Evolutionary conservation across 345 rosid genomes (phyloP), one percentile per base, ranked within the genome.

Genomic region (Eucalyptus regnans): DNA sequence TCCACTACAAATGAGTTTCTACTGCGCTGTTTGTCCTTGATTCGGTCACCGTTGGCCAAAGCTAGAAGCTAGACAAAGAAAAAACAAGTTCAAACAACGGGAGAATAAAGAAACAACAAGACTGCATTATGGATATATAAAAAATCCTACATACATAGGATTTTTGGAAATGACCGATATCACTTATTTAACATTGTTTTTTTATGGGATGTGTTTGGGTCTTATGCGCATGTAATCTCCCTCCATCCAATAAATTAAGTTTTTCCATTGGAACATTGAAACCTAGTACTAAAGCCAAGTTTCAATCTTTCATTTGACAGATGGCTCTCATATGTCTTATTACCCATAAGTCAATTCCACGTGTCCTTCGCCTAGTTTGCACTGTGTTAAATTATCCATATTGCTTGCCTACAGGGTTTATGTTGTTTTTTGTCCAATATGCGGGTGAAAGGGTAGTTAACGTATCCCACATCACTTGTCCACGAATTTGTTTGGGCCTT

Each of bases 1-100:
- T 97, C 99, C 86, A 94, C 99, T 90, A 97, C 96, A 89, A 95
- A 97, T 86, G 98, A 97, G 92, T 94, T 97, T 94, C 96, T 96
- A 89, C 94, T 97, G 49, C 95, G 97, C 91, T 96, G 99, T 91
- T 95, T 96, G 88, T 97, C 97, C 94, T 96, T 97, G 94, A 97
- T 94, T 50, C 99, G 98, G 88, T 96, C 99, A 92, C 99, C 99
- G 89, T 97, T 97, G 89, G 97, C 98, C 90, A 97, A 92, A 87
- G 99, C 99, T 81, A 97, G 95, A 93, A 97, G 97, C 99, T 97
- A 90, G 15, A 50, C 64, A 90, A 58, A 88, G 76, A 60, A 49
- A 50, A 89, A 27, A 91, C 8, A 87, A 87, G 68, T 56, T n/a
- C 49, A 85, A 87, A 51, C 83, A 48, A 60, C 49, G 52, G 87